These are phyloP conservation scores for Fusarium xyrophilum DNA, from an alignment of 2,329 filamentous ascomycete genomes.

Conservation along the genomic window DNA sequence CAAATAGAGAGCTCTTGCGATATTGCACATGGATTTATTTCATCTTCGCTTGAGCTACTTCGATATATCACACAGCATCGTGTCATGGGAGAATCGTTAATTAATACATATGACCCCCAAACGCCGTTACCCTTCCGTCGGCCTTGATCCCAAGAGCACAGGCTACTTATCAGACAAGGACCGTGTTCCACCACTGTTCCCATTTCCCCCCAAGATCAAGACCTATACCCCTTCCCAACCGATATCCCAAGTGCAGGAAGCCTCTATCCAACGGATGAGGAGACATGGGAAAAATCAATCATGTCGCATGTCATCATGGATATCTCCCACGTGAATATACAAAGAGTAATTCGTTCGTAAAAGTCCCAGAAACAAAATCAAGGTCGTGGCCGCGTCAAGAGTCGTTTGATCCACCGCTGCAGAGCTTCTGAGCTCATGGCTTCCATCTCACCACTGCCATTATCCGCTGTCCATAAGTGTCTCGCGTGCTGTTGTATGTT, in stretches of 20 bases:
- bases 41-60: background rate
- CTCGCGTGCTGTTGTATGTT: constrained; percentile 13
- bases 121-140: constrained; percentile 9
- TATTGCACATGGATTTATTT: background rate
- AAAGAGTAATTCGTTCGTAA: constrained; percentile 26
- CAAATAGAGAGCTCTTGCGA: background rate
- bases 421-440: constrained; percentile 7
- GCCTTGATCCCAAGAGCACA: background rate
- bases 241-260: constrained; percentile 8
- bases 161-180: constrained; percentile 7
- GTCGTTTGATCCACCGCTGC: constrained; percentile 25
- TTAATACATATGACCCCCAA: constrained; percentile 10
- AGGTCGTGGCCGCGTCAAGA: constrained; percentile 32
- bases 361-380: constrained; percentile 28
- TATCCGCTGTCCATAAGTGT: constrained; percentile 20
- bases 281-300: constrained; percentile 29
- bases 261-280: constrained; percentile 2
- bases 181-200: constrained; percentile 1
- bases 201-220: background rate
- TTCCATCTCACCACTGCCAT: constrained; percentile 12
- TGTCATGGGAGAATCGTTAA: constrained; percentile 8
- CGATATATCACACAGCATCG: background rate
- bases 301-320: constrained; percentile 38
- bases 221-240: background rate
- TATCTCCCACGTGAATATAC: constrained; percentile 31